Evolutionary conservation across 306 rosid genomes (phyloP), one percentile per base, ranked within the genome.

Genomic region (Ormosia semicastrata): DNA sequence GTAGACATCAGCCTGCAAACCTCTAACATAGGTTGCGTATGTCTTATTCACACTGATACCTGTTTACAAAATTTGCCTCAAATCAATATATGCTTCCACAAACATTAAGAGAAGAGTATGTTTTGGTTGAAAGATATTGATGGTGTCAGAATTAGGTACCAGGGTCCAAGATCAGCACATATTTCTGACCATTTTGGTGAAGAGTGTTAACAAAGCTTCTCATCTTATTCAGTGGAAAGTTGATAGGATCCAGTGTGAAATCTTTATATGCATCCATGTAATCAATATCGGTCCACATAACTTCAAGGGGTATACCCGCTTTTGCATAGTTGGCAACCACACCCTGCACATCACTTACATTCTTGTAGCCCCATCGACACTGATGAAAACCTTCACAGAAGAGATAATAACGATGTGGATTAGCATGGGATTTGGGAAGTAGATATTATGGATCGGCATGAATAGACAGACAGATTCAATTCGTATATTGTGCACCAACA

Each of bases 271-370:
- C 94, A 85, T 93, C 98, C 98, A 93, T 95, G 89, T 93, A 93
- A 85, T 95, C 98, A 82, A 95, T 93, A 77, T 95, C 97, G 9
- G 98, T 92, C 97, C 98, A 94, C 84, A 91, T 89, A 41, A 90
- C 97, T 91, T 94, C 98, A 7, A 95, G 98, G 66, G 97, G 98
- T 81, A 95, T 93, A 0, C 24, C 10, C 10, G 94, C 90, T 82
- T 91, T 89, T 64, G 94, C 85, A 76, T 95, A 93, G 76, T 90
- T 90, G 66, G 92, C 84, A 70, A 91, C 95, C 80, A 95, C 98
- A 3, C 66, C 83, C 76, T 89, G 79, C 37, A 95, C 0, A 40
- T 95, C 98, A 2, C 68, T 67, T 62, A 95, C 92, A 83, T 90
- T 78, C 89, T 93, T 89, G 89, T 95, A 95, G 78, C 98, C 98